Percentiles rank a stretch among this genome's conserved stretches.
These are phyloP conservation scores for Xylariomycetidae sp. DNA, from an alignment of 2,329 filamentous ascomycete genomes.

Conservation along the genomic window DNA sequence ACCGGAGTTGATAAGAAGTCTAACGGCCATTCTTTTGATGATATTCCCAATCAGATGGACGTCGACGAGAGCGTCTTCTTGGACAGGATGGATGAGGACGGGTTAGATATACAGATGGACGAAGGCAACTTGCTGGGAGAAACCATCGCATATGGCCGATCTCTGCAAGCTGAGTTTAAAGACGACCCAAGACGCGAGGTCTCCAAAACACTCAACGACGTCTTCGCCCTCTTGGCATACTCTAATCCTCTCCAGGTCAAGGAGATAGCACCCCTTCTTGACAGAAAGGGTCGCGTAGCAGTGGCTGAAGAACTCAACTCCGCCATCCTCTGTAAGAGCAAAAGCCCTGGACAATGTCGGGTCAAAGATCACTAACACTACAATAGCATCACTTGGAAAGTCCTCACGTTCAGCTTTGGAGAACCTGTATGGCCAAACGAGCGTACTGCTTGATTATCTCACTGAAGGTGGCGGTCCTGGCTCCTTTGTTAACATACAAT, in stretches of 20 bases:
- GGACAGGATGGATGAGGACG: slow-evolving; percentile 53
- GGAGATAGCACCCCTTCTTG: slow-evolving; percentile 72
- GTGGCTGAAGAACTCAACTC: slow-evolving; percentile 94
- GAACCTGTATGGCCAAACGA: slow-evolving; percentile 79
- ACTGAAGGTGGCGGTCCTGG: slow-evolving; percentile 74
- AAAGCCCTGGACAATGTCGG: not conserved
- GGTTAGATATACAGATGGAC: slow-evolving; percentile 22
- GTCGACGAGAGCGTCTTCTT: slow-evolving; percentile 34
- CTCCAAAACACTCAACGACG: slow-evolving; percentile 70
- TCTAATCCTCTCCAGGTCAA: slow-evolving; percentile 70
- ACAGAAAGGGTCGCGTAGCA: slow-evolving; percentile 65
- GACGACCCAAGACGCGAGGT: slow-evolving; percentile 67
- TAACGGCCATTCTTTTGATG: slow-evolving; percentile 36
- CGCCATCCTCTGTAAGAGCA: slow-evolving; percentile 74
- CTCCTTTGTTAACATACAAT: slow-evolving; percentile 67
- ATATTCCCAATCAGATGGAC: slow-evolving; percentile 54
- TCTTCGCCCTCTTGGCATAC: slow-evolving; percentile 87
- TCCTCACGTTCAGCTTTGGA: slow-evolving; percentile 83
- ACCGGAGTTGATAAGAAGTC: slow-evolving; percentile 38
- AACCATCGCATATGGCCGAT: slow-evolving; percentile 74
- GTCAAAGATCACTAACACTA: slow-evolving; percentile 8
- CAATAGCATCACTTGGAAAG: slow-evolving; percentile 79
- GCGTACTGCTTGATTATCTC: slow-evolving; percentile 77
- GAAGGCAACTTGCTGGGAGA: slow-evolving; percentile 53
- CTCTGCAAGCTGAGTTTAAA: slow-evolving; percentile 72